Evolutionary conservation across 805 yeast species (phyloP).

Genomic region (Zygoascus biomembranicola): DNA sequence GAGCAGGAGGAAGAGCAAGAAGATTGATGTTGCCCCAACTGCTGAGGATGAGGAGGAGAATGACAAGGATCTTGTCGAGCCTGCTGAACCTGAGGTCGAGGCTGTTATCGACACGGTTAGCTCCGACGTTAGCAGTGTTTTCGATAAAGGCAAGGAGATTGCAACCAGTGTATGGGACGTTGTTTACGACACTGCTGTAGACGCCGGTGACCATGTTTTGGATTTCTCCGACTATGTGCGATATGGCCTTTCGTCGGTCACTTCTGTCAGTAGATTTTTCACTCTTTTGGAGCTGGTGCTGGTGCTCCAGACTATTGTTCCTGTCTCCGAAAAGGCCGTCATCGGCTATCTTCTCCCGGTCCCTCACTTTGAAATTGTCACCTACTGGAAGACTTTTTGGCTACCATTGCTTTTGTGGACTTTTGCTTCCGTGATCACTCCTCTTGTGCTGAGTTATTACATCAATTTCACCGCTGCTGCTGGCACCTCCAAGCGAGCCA

Average conservation of each 20-base stretch:
- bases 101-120: slow-evolving; percentile 5
- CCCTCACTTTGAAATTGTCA: slow-evolving; percentile 7
- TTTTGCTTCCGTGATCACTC: slow-evolving; percentile 18
- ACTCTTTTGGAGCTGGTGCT: slow-evolving; percentile 10
- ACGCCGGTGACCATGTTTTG: slow-evolving; percentile 7
- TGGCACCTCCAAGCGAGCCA: slow-evolving; percentile 7
- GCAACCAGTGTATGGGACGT: slow-evolving; percentile 19
- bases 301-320: slow-evolving; percentile 9
- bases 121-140: slow-evolving; percentile 13
- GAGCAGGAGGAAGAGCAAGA: slow-evolving; percentile 12
- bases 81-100: slow-evolving; percentile 5
- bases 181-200: slow-evolving; percentile 20
- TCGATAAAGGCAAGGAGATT: slow-evolving; percentile 11
- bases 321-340: slow-evolving; percentile 1
- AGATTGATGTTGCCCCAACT: slow-evolving; percentile 6
- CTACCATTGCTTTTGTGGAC: slow-evolving; percentile 23
- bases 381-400: slow-evolving; percentile 16
- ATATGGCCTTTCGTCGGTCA: slow-evolving; percentile 23
- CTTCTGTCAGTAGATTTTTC: slow-evolving; percentile 19
- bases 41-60: slow-evolving; percentile 16
- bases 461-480: slow-evolving; percentile 27
- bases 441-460: slow-evolving; percentile 23
- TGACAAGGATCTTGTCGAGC: not conserved
- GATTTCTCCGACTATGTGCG: slow-evolving; percentile 16
- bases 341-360: slow-evolving; percentile 1